A percentile compares a stretch with the other conserved stretches of the same genome.
Conservation (phyloP, 108 stramenopile genomes). For the Cyclotella distinguenda region DNA sequence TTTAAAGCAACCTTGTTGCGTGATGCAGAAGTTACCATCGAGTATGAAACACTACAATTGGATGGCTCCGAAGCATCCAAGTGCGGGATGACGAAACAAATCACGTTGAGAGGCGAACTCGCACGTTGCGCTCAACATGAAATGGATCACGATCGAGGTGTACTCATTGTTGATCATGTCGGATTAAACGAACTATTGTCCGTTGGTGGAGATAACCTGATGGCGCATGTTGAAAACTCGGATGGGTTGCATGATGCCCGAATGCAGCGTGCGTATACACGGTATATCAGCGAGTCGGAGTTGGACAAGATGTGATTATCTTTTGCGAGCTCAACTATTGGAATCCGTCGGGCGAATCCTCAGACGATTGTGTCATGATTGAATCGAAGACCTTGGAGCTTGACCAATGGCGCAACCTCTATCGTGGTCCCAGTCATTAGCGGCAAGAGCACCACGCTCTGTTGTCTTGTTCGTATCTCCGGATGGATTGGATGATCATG, state of each 20-base stretch:
- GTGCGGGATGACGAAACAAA: slow-evolving; percentile 22
- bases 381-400: no score
- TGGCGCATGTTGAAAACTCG: slow-evolving; percentile 65
- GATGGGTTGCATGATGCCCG: slow-evolving; percentile 40
- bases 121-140: slow-evolving; percentile 80
- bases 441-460: no score
- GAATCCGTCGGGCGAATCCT: no score
- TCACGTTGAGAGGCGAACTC: slow-evolving; percentile 51
- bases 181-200: slow-evolving; percentile 61
- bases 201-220: slow-evolving; percentile 60
- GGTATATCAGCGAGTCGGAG: slow-evolving; percentile 30
- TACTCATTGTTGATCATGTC: slow-evolving; percentile 82
- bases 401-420: no score
- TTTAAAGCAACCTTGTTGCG: slow-evolving; percentile 75
- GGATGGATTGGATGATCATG: no score
- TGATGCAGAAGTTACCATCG: slow-evolving; percentile 65
- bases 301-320: no score
- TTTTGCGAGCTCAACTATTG: no score
- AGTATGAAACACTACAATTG: slow-evolving; percentile 46
- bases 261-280: slow-evolving; percentile 37
- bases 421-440: no score
- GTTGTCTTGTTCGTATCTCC: no score
- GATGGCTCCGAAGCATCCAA: slow-evolving; percentile 15
- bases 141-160: slow-evolving; percentile 84
- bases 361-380: no score